A percentile compares a stretch with the other conserved stretches of the same genome.
These are phyloP conservation scores for Incumbomyces delicatus DNA, from an alignment of 2,329 filamentous ascomycete genomes.

Conservation along the genomic window DNA sequence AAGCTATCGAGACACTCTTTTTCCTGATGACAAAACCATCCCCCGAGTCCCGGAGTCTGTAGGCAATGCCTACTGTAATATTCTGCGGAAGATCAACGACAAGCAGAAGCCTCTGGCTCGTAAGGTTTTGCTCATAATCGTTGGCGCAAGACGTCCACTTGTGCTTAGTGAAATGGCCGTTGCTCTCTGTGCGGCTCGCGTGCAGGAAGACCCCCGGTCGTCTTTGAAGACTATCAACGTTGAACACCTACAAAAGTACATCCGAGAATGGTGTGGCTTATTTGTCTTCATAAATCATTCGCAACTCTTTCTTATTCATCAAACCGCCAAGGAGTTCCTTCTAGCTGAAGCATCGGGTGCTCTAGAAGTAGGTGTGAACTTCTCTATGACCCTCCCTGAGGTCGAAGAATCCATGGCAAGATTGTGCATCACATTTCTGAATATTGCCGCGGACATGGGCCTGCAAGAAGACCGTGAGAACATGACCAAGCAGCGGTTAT, in stretches of 20 bases:
- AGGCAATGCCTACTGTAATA: constrained; percentile 10
- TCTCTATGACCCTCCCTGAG: too few relatives aligned
- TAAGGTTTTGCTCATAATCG: constrained; percentile 10
- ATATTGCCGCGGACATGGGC: too few relatives aligned
- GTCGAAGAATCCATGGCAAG: too few relatives aligned
- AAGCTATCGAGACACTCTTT: constrained; percentile 7
- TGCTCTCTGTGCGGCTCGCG: constrained; percentile 6
- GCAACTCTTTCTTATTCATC: constrained; percentile 20
- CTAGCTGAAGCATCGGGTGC: not conserved
- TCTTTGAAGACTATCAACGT: not conserved
- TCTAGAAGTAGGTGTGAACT: too few relatives aligned
- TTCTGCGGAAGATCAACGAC: constrained; percentile 7
- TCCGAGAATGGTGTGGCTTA: constrained; percentile 17
- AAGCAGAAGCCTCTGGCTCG: not conserved
- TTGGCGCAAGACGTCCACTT: constrained; percentile 11
- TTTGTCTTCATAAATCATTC: constrained; percentile 21
- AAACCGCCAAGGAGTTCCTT: constrained; percentile 23
- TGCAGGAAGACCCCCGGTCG: not conserved
- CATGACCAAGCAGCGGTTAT: too few relatives aligned
- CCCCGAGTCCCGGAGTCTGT: not conserved
- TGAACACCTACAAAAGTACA: constrained; percentile 11
- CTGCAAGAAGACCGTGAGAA: too few relatives aligned
- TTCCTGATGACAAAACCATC: constrained; percentile 10
- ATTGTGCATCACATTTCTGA: not conserved
- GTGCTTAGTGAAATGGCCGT: constrained; percentile 9